Conservation (phyloP, 2,329 filamentous ascomycete species). For the Fusarium sp. region DNA sequence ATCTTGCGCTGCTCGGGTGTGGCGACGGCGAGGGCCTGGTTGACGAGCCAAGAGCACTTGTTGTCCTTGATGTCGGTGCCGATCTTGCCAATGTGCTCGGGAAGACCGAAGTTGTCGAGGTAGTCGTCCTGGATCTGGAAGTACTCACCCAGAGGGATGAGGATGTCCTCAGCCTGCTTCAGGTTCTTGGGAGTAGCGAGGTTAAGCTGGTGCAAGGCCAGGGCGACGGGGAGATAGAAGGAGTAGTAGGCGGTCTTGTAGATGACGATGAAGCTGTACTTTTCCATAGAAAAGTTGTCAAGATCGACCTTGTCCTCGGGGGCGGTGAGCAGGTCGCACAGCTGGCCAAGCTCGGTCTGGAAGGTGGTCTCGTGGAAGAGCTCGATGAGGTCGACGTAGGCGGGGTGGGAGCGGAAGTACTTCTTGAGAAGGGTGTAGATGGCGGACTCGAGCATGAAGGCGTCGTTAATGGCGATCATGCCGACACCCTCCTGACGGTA, state of each 20-base stretch:
- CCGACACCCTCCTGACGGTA: constrained; percentile 90
- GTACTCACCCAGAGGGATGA: constrained; percentile 98
- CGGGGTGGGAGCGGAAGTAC: constrained; percentile 87
- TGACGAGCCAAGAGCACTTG: constrained; percentile 99
- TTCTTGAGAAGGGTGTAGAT: constrained; percentile 96
- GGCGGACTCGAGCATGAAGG: constrained; percentile 90
- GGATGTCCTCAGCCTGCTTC: constrained; percentile 87
- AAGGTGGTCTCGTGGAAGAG: constrained; percentile 95
- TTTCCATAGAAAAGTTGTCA: constrained; percentile 93
- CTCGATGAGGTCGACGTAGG: constrained; percentile 92
- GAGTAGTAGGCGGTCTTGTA: constrained; percentile 99
- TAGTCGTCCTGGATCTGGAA: constrained; percentile 99
- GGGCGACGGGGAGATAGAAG: constrained; percentile 96
- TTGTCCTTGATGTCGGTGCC: constrained; percentile 99
- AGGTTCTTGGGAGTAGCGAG: constrained; percentile 90
- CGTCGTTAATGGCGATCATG: constrained; percentile 98
- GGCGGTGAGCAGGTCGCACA: constrained; percentile 93
- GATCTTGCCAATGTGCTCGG: constrained; percentile 95
- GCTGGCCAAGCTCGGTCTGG: constrained; percentile 95
- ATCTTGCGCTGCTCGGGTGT: constrained; percentile 87
- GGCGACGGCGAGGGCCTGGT: constrained; percentile 85
- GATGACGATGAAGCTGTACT: constrained; percentile 98
- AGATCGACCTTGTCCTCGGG: constrained; percentile 94
- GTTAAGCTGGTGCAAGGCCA: constrained; percentile 87
- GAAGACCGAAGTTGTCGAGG: constrained; percentile 96